Base-by-base conservation (phyloP, 139 green algal species). In the Chlamydomonas schloesseri region DNA sequence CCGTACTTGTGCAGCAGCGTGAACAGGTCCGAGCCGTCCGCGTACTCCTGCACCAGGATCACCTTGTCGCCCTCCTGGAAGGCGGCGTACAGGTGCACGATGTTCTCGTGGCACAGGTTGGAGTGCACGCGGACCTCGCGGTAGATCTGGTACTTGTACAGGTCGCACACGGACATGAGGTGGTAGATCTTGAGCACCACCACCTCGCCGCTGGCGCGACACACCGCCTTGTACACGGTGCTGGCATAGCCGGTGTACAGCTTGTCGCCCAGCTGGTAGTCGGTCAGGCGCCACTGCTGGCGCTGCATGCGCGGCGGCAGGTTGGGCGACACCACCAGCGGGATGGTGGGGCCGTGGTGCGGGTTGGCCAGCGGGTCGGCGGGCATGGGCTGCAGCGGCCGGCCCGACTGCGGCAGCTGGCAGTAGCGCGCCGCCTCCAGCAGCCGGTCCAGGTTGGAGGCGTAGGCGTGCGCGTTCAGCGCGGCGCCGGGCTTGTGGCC, bases 111-210 rank as follows among this genome's bases (percentile, higher is more conserved):
- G 50, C 88, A 71, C 47, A 90, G 86, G 46, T 29, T 88, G 60
- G 57, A 80, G 89, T 94, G 91, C 79, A 94, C 79, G 17, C 76
- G 83, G 21, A 94, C 86, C 85, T 94, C 91, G 31, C 91, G 78
- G 89, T 91, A 94, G 55, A 94, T 94, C 88, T 94, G 91, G 86
- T 94, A 91, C 81, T 89, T 84, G 88, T 94, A 92, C 53, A 94
- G 88, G 69, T 93, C 91, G 65, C 91, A 94, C 70, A 93, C 82
- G 31, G 67, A 77, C 73, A 81, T 76, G 42, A 94, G 77, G 29
- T 83, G 76, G 79, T 94, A 94, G 28, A 86, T 83, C 76, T 94
- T 94, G 50, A 94, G 89, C 87, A 91, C 89, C 21, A 94, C 91
- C 15, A 80, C 77, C 83, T 94, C 89, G 14, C 86, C 75, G 3